Conservation (phyloP, 177 flowering plant genomes). For the Vitis hybrid region DNA sequence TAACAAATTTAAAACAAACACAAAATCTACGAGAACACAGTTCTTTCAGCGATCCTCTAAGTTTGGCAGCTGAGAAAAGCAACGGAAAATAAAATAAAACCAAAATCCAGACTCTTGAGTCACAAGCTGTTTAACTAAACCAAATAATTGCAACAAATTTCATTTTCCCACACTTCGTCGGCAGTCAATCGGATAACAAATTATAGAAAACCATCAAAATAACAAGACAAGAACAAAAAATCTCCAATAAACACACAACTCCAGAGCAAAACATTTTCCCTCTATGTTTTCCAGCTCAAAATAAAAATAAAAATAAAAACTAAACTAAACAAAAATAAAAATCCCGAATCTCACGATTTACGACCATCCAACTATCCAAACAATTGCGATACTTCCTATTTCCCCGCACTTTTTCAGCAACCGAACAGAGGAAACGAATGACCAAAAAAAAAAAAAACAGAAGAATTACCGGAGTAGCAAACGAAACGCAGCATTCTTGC, state of each 20-base stretch:
- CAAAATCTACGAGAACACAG: no score
- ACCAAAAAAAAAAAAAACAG: neutral
- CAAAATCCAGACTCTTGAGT: no score
- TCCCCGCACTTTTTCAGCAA: constrained; percentile 7
- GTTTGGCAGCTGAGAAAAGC: no score
- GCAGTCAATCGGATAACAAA: no score
- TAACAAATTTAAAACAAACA: no score
- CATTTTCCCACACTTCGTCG: no score
- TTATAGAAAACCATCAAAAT: no score
- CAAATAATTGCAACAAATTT: no score
- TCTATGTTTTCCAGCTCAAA: neutral
- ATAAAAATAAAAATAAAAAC: neutral
- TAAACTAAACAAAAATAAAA: neutral
- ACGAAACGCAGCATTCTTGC: constrained; percentile 93
- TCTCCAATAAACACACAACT: neutral
- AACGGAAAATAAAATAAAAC: no score
- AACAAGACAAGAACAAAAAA: no score
- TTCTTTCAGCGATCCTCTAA: no score
- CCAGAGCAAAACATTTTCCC: neutral
- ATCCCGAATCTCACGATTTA: neutral
- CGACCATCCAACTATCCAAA: neutral
- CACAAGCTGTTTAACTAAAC: no score
- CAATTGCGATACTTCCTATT: neutral
- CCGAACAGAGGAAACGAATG: constrained; percentile 3
- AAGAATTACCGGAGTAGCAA: constrained; percentile 73